These are phyloP conservation scores for Boechera stricta DNA, from an alignment of 345 rosid species.

Conservation along the genomic window DNA sequence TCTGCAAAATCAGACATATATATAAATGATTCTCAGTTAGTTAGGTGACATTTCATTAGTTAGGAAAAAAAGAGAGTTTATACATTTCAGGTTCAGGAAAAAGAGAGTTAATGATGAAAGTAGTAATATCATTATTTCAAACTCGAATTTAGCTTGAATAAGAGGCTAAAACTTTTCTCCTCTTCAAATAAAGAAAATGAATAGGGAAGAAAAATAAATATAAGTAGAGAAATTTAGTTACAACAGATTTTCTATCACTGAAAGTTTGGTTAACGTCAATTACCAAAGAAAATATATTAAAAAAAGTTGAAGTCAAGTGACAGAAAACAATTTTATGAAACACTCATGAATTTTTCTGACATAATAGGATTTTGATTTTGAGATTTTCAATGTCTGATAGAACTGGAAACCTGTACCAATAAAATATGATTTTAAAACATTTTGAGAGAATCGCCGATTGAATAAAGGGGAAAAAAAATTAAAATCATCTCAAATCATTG, in stretches of 20 bases:
- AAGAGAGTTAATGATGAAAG: constrained; percentile 9
- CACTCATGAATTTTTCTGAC: too few species aligned
- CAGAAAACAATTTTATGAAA: background rate
- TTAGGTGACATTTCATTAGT: constrained; percentile 20
- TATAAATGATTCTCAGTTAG: constrained; percentile 35
- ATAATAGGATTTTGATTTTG: too few species aligned
- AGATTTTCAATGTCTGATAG: background rate
- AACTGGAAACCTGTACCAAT: background rate
- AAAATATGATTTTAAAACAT: too few species aligned
- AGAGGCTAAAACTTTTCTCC: constrained; percentile 7
- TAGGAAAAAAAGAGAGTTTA: background rate
- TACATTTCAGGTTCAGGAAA: background rate
- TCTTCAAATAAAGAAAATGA: background rate
- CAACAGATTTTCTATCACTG: constrained; percentile 15
- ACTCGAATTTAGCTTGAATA: constrained; percentile 13
- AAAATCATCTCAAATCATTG: too few species aligned
- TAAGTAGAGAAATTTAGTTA: constrained; percentile 22
- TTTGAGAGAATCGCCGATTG: too few species aligned
- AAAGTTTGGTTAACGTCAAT: constrained; percentile 41
- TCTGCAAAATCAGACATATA: constrained; percentile 20
- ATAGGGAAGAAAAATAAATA: background rate
- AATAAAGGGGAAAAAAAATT: too few species aligned
- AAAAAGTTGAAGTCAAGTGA: background rate
- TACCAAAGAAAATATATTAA: background rate
- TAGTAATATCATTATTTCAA: constrained; percentile 3